A percentile compares a stretch with the other conserved stretches of the same genome.
Evolutionary conservation across 768 basidiomycete genomes (phyloP).

Genomic region (Lenzites betulinus): DNA sequence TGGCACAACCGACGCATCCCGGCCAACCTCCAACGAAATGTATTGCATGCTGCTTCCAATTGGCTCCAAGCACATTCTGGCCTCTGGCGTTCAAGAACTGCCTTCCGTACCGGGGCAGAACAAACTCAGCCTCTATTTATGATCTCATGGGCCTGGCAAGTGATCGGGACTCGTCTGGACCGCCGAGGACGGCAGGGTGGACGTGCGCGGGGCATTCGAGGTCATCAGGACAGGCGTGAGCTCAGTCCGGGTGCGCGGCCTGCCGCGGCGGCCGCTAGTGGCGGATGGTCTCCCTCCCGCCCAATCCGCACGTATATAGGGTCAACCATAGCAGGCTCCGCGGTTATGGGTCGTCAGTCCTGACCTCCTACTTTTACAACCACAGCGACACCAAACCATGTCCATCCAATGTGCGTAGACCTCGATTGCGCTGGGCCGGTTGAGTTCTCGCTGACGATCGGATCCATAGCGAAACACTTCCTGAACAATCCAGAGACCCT

Average conservation of each 20-base stretch:
- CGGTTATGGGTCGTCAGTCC: neutral
- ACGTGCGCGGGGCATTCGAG: neutral
- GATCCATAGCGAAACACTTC: slow-evolving; percentile 71
- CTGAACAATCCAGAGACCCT: slow-evolving; percentile 69
- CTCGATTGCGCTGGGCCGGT: neutral
- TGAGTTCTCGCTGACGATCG: neutral
- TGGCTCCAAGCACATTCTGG: no score
- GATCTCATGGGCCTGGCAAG: neutral
- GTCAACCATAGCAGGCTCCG: neutral
- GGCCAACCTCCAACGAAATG: no score
- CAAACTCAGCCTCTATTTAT: no score
- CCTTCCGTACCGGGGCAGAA: no score
- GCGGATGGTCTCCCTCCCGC: neutral
- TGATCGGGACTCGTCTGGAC: neutral
- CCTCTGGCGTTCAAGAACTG: neutral
- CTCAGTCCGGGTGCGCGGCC: neutral
- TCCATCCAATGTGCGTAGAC: neutral
- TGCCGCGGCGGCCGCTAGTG: neutral
- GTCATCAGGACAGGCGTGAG: neutral
- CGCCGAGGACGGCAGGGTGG: neutral
- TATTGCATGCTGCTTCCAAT: no score
- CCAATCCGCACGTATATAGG: neutral
- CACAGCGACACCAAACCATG: neutral
- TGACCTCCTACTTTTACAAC: neutral
- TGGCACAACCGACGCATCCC: no score